These are phyloP conservation scores for Pseudogymnoascus sp. DNA, from an alignment of 2,329 filamentous ascomycete genomes.

Conservation along the genomic window DNA sequence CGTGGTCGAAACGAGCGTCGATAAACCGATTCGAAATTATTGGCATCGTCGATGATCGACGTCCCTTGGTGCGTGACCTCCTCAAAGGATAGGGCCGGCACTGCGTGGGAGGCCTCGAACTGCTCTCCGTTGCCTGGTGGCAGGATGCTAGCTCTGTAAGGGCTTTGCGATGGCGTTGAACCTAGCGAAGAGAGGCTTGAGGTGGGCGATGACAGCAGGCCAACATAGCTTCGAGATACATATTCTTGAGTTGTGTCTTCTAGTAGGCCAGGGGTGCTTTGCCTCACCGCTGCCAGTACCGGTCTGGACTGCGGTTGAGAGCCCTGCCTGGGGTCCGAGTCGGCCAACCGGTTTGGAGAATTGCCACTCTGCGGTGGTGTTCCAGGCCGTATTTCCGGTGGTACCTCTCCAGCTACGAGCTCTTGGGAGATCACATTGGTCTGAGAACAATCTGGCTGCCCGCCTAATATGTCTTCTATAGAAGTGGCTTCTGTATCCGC, in stretches of 20 bases:
- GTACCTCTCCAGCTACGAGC: not conserved
- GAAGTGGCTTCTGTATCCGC: not conserved
- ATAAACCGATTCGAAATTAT: not conserved
- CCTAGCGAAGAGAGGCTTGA: conserved; percentile 24
- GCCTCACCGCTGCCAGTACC: not conserved
- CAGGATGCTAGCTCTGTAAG: not conserved
- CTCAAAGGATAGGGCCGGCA: not conserved
- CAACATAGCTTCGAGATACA: conserved; percentile 33
- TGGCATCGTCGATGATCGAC: not conserved
- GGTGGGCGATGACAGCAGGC: conserved; percentile 29
- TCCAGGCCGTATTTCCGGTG: not conserved
- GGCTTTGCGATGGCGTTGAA: conserved; percentile 11
- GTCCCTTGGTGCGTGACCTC: not conserved
- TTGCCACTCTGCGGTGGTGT: not conserved
- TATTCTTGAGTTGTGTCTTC: conserved; percentile 25
- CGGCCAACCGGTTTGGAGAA: not conserved
- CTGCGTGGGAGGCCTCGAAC: not conserved
- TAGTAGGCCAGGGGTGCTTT: not conserved
- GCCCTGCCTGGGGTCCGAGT: not conserved
- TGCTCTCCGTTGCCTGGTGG: not conserved
- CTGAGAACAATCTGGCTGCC: not conserved
- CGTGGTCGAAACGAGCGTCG: conserved; percentile 23
- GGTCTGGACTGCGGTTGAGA: not conserved
- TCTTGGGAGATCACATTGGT: not conserved
- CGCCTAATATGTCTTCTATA: no score